Conservation (phyloP, 352 stramenopile genomes). For the Phytophthora pinifolia region DNA sequence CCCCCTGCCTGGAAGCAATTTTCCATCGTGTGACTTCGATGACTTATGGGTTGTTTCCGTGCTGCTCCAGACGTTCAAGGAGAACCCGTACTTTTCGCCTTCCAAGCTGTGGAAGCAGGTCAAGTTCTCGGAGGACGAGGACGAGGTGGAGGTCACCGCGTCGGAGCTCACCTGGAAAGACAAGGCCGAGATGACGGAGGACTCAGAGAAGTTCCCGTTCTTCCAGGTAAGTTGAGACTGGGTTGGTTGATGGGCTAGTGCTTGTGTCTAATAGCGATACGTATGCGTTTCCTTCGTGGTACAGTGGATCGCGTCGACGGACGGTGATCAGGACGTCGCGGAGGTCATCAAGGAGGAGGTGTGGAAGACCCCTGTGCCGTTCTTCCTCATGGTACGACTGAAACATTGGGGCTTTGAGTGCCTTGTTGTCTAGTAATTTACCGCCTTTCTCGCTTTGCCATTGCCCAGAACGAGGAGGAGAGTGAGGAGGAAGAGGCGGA, state of each 20-base stretch:
- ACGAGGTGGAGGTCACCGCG: conserved; percentile 53
- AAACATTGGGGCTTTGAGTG: background rate
- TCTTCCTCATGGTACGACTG: conserved; percentile 43
- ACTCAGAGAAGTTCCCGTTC: conserved; percentile 47
- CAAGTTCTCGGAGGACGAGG: conserved; percentile 68
- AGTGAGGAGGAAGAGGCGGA: conserved; percentile 35
- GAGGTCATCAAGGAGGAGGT: conserved; percentile 84
- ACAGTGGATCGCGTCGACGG: conserved; percentile 59
- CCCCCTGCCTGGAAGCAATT: background rate
- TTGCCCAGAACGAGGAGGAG: conserved; percentile 35
- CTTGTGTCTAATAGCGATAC: conserved; percentile 5
- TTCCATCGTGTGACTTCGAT: background rate
- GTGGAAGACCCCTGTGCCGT: conserved; percentile 72
- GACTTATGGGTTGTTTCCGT: background rate
- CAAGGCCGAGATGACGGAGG: conserved; percentile 52
- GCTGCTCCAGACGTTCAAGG: conserved; percentile 49
- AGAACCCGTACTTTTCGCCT: conserved; percentile 67
- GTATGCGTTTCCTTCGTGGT: background rate
- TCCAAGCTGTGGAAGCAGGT: conserved; percentile 70
- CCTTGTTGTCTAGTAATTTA: background rate
- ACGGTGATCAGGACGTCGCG: conserved; percentile 57
- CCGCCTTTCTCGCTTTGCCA: conserved; percentile 9
- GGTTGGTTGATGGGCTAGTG: background rate
- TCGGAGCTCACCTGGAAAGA: conserved; percentile 66
- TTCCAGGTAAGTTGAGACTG: conserved; percentile 39